Percentiles rank a stretch among this genome's conserved stretches.
Evolutionary conservation across 2,329 filamentous ascomycete species (phyloP).

Genomic region (Fusarium sp.): DNA sequence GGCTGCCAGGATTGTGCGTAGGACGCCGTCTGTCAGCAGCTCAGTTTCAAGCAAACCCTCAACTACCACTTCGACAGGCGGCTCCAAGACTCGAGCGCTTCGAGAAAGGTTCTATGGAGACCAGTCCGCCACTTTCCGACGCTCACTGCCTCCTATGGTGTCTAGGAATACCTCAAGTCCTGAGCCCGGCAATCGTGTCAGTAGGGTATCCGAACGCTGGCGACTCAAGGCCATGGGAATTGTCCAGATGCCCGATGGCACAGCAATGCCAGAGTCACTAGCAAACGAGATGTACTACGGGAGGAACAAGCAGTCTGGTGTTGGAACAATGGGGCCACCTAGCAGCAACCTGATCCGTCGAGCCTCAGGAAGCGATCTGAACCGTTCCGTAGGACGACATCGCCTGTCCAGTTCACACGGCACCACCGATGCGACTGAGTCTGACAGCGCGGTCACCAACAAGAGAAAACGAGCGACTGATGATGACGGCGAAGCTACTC

Average conservation of each 20-base stretch:
- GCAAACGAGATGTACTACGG: conserved; percentile 58
- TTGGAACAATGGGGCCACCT: conserved; percentile 48
- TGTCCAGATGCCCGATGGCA: conserved; percentile 64
- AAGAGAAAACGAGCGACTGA: conserved; percentile 50
- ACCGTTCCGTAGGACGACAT: conserved; percentile 30
- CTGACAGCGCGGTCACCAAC: conserved; percentile 35
- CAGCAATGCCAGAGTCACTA: conserved; percentile 63
- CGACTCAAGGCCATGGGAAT: conserved; percentile 62
- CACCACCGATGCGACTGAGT: conserved; percentile 10
- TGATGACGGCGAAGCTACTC: conserved; percentile 38
- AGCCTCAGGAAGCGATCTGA: conserved; percentile 42
- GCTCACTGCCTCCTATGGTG: conserved; percentile 53
- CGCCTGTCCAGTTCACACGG: conserved; percentile 42
- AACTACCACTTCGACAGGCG: conserved; percentile 37
- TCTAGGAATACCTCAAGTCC: conserved; percentile 44
- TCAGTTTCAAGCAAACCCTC: conserved; percentile 40
- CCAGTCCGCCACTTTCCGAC: conserved; percentile 50
- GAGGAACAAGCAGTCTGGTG: conserved; percentile 53
- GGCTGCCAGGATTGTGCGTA: conserved; percentile 51
- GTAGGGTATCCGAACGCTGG: conserved; percentile 58
- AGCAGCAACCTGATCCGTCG: conserved; percentile 32
- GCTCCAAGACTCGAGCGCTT: conserved; percentile 53
- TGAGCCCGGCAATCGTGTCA: conserved; percentile 45
- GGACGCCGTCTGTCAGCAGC: conserved; percentile 39
- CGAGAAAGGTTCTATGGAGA: conserved; percentile 50